Base-by-base conservation (phyloP, 371 early-diverging fungal genomes). In the Mortierella sp. region DNA sequence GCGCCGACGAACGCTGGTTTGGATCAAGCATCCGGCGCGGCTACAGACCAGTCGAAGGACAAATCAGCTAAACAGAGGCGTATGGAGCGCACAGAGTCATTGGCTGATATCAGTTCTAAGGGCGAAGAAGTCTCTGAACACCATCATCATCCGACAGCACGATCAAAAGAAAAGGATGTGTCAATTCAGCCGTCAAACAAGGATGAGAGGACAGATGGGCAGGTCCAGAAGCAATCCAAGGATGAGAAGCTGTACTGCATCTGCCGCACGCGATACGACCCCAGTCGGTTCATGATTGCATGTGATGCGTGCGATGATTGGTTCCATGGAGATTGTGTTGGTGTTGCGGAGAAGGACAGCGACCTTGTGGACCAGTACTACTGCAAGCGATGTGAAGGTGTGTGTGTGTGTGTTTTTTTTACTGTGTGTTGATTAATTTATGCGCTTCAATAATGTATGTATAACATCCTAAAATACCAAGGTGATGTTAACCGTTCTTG, bases 251-350 rank as follows among this genome's bases (percentile, higher is more conserved):
- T 85, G 8, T 87, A 87, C 53, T 89, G 89, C 56, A 72, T 86
- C 37, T 89, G 89, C 57, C 80, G 79, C 17, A 81, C 81, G 39
- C 80, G 81, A 0, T 85, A 88, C 57, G 85, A 88, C 64, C 72
- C 72, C 6, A 73, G 79, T 17, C 72, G 84, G 15, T 89, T 89
- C 50, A 88, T 88, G 88, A 87, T 89, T 71, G 86, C 84, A 0
- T 89, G 89, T 64, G 89, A 89, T 56, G 79, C 80, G 6, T 89
- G 89, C 55, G 86, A 86, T 57, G 84, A 84, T 32, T 89, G 89
- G 89, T 89, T 85, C 61, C 89, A 89, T 60, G 89, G 88, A 19
- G 87, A 86, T 54, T 89, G 89, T 46, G 84, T 89, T 12, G 83
- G 84, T 1, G 86, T 89, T 39, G 81, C 80, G 34, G 86, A 87